These are phyloP conservation scores for Lyophyllum semitale DNA, from an alignment of 768 basidiomycete species.

Conservation along the genomic window DNA sequence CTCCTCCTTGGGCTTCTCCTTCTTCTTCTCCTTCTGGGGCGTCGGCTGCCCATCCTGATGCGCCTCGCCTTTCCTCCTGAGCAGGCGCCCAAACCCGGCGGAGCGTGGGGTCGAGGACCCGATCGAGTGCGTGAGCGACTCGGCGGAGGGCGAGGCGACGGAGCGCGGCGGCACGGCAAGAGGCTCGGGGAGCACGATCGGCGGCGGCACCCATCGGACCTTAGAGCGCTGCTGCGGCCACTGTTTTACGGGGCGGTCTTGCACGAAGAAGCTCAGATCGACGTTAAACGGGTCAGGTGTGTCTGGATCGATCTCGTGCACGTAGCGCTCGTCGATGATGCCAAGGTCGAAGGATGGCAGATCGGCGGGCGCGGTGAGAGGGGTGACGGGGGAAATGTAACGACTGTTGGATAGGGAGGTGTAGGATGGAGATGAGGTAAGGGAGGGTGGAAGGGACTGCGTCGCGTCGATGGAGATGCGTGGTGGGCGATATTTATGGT, in stretches of 20 bases:
- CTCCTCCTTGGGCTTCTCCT: conserved; percentile 39
- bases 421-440: conserved; percentile 42
- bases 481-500: conserved; percentile 25
- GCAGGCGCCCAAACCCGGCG: conserved; percentile 23
- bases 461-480: conserved; percentile 19
- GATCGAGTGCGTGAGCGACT: background rate
- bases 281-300: conserved; percentile 12
- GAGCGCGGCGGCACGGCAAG: background rate
- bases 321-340: conserved; percentile 39
- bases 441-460: conserved; percentile 34
- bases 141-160: background rate
- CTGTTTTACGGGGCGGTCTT: conserved; percentile 13
- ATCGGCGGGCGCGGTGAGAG: conserved; percentile 29
- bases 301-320: conserved; percentile 1
- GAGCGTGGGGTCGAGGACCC: conserved; percentile 14
- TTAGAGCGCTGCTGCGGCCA: conserved; percentile 32
- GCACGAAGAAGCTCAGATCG: conserved; percentile 7
- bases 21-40: conserved; percentile 27
- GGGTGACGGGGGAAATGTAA: conserved; percentile 30
- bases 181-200: background rate
- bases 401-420: conserved; percentile 32
- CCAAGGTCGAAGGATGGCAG: conserved; percentile 25
- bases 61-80: conserved; percentile 18
- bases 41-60: background rate
- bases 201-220: conserved; percentile 16